Evolutionary conservation across 2,329 filamentous ascomycete genomes (phyloP), one percentile per base, ranked within the genome.

Genomic region (Fusarium acutatum): DNA sequence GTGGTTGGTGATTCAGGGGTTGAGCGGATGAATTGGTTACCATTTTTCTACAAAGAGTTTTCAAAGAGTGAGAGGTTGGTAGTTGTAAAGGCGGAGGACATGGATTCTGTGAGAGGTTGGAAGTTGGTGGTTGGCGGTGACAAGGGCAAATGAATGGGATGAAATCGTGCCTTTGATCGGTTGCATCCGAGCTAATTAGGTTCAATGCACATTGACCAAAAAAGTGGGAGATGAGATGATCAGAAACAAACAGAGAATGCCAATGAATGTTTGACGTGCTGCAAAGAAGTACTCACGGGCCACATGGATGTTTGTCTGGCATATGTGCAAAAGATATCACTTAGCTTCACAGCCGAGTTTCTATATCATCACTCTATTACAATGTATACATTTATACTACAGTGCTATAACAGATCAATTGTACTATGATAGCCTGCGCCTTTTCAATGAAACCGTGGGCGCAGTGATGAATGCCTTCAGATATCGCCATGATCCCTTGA

Each of bases 141-240:
- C 62, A 71, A 59, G 41, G 54, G 50, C 54, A 28, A 20, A 60
- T 50, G 44, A 59, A 43, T 57, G 47, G 41, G 56, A 47, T 32
- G 49, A 64, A 64, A 68, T 37, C 47, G 62, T 72, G 67, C 62
- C 53, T 67, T 61, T 75, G 75, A 77, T 77, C 75, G 75, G 75
- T 61, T 67, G 56, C 65, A 74, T 64, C 75, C 75, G 75, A 77
- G 60, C 73, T 64, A 67, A 60, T 61, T 37, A 26, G 63, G 52
- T 67, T 26, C 44, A 52, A 40, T 72, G 58, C 54, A 58, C n/a
- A 47, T 60, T 58, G 44, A 41, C 35, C 24, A 47, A 60, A 71
- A 72, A 72, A 74, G 64, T 64, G 71, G 53, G 50, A 66, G 60
- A 60, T 54, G 46, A 53, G 54, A 52, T 52, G 64, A 59, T 68